Conservation (phyloP, 768 basidiomycete species). For the Chiua virens region DNA sequence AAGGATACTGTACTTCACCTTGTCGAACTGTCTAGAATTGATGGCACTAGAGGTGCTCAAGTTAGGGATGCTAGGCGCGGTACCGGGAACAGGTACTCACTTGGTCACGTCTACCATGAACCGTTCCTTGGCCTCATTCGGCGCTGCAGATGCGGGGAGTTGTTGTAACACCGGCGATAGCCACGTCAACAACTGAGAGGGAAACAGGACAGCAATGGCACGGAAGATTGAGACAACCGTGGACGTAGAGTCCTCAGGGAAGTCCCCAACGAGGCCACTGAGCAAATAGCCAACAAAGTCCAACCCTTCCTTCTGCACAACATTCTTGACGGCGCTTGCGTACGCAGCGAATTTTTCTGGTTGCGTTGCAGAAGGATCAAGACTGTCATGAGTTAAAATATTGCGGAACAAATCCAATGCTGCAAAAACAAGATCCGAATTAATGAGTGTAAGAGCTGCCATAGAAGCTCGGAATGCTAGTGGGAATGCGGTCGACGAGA, state of each 20-base stretch:
- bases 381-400: conserved; percentile 74
- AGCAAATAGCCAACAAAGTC: conserved; percentile 69
- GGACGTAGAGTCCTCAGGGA: conserved; percentile 81
- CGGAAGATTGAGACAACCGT: conserved; percentile 78
- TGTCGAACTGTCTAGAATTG: conserved; percentile 65
- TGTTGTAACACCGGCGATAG: conserved; percentile 69
- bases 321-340: conserved; percentile 57
- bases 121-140: conserved; percentile 63
- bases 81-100: conserved; percentile 46
- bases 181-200: conserved; percentile 69
- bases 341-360: conserved; percentile 65
- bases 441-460: conserved; percentile 78
- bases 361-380: conserved; percentile 46
- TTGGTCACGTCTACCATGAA: conserved; percentile 74
- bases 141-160: conserved; percentile 58
- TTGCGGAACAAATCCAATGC: conserved; percentile 77
- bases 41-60: conserved; percentile 50
- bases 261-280: conserved; percentile 79
- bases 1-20: conserved; percentile 78
- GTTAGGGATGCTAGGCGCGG: background rate
- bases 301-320: conserved; percentile 70
- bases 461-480: conserved; percentile 74
- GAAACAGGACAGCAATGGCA: conserved; percentile 64
- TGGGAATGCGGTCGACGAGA: conserved; percentile 76
- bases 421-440: conserved; percentile 78